Evolutionary conservation across 2,329 filamentous ascomycete species (phyloP).

Genomic region (Metarhizium guizhouense): DNA sequence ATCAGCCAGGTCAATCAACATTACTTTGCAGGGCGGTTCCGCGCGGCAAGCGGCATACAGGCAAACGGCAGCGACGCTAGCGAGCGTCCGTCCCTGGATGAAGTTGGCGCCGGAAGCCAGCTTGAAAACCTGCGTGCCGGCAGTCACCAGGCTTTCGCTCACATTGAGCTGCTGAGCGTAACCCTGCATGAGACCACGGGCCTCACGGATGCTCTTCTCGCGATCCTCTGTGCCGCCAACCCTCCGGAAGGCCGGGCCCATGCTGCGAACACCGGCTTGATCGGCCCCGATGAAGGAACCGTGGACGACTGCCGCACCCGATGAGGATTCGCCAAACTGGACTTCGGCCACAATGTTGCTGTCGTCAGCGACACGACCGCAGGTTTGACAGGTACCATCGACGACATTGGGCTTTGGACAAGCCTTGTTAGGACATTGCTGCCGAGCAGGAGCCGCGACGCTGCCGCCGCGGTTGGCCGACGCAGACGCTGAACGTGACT

Average conservation of each 20-base stretch:
- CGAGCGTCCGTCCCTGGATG: constrained; percentile 75
- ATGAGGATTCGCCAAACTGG: constrained; percentile 78
- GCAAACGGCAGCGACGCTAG: constrained; percentile 81
- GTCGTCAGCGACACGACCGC: constrained; percentile 76
- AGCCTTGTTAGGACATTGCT: constrained; percentile 48
- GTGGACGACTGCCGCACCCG: constrained; percentile 81
- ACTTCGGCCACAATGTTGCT: constrained; percentile 89
- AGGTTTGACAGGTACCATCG: constrained; percentile 68
- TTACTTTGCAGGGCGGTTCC: constrained; percentile 69
- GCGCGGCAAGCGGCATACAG: constrained; percentile 83
- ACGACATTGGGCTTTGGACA: constrained; percentile 54
- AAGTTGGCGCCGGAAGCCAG: constrained; percentile 67
- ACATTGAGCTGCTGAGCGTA: constrained; percentile 52
- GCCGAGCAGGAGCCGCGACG: constrained; percentile 25
- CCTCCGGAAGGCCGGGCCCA: constrained; percentile 53
- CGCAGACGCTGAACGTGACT: constrained; percentile 17
- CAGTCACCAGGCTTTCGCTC: constrained; percentile 53
- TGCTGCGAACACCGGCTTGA: constrained; percentile 67
- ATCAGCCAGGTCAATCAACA: constrained; percentile 95
- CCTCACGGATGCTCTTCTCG: constrained; percentile 51
- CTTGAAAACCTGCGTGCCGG: constrained; percentile 66
- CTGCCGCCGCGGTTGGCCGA: constrained; percentile 19
- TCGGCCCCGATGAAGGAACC: constrained; percentile 81
- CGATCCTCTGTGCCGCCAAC: constrained; percentile 50
- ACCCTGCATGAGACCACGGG: constrained; percentile 49